Conservation (phyloP, 2,329 filamentous ascomycete genomes). For the Ophiosphaerella narmari region DNA sequence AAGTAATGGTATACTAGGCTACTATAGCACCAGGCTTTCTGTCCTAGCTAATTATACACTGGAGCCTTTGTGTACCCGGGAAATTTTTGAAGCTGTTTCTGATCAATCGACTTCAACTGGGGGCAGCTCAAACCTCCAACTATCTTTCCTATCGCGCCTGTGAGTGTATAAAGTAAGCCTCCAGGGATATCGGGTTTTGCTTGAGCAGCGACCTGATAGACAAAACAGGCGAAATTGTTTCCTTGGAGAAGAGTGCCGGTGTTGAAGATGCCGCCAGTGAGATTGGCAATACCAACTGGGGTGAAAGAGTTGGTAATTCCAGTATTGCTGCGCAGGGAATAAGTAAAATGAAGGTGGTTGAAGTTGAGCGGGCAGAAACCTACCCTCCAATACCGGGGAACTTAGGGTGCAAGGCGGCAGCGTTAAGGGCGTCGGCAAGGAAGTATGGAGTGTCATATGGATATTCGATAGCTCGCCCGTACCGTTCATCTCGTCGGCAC, state of each 20-base stretch:
- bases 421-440: slow-evolving; percentile 21
- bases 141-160: slow-evolving; percentile 15
- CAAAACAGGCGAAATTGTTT: slow-evolving; percentile 21
- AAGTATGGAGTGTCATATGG: slow-evolving; percentile 28
- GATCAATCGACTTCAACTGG: slow-evolving; percentile 18
- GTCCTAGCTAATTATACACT: slow-evolving; percentile 16
- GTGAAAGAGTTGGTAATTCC: slow-evolving; percentile 29
- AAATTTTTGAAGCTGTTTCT: slow-evolving; percentile 18
- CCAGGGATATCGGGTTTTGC: slow-evolving; percentile 28
- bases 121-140: slow-evolving; percentile 23
- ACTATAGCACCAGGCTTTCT: neutral
- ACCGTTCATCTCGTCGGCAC: slow-evolving; percentile 8
- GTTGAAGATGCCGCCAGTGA: slow-evolving; percentile 24
- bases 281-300: slow-evolving; percentile 17
- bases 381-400: slow-evolving; percentile 27
- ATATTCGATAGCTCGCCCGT: slow-evolving; percentile 25
- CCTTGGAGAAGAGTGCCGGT: slow-evolving; percentile 13
- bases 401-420: slow-evolving; percentile 25
- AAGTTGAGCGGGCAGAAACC: neutral
- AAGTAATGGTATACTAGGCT: too few species aligned
- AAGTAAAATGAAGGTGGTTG: neutral
- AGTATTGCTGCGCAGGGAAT: slow-evolving; percentile 15
- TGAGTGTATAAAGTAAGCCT: slow-evolving; percentile 16
- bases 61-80: slow-evolving; percentile 22
- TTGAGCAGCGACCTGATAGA: slow-evolving; percentile 23